phyloP scores from a whole-genome alignment of 805 yeast genomes.

The Yamadazyma phyllophila region DNA sequence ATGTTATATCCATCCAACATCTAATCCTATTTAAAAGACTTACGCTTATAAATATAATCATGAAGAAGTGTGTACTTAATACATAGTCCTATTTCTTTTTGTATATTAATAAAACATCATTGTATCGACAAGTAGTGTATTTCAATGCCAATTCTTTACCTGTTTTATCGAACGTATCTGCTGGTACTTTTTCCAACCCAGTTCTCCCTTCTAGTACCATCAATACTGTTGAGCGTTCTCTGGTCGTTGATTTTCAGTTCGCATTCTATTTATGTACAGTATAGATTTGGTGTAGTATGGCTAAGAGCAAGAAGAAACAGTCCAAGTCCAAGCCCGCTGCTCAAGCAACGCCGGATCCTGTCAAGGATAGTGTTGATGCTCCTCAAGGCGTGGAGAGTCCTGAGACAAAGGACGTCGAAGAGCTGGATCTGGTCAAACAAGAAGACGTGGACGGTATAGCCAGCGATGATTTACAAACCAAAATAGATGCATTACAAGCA shows the following conservation, averaged over 20 bases:
- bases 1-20: constrained; percentile 99
- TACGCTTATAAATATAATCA: constrained; percentile 15
- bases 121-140: background rate
- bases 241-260: background rate
- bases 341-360: background rate
- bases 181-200: too few species aligned
- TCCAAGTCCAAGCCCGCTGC: constrained; percentile 4
- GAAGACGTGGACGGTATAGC: background rate
- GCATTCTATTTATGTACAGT: background rate
- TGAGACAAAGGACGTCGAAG: background rate
- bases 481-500: constrained; percentile 5
- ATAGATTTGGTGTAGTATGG: constrained; percentile 12
- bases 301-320: constrained; percentile 19
- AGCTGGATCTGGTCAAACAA: too few species aligned
- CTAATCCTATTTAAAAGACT: constrained; percentile 46
- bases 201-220: too few species aligned
- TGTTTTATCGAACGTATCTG: too few species aligned
- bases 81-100: constrained; percentile 9
- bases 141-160: background rate
- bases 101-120: constrained; percentile 8
- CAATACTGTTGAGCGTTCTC: too few species aligned
- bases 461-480: constrained; percentile 2
- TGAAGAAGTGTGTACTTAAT: constrained; percentile 9
- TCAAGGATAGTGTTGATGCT: background rate
- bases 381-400: background rate